phyloP scores from a whole-genome alignment of 2,329 filamentous ascomycete genomes.

The Ceratocystis smalleyi region DNA sequence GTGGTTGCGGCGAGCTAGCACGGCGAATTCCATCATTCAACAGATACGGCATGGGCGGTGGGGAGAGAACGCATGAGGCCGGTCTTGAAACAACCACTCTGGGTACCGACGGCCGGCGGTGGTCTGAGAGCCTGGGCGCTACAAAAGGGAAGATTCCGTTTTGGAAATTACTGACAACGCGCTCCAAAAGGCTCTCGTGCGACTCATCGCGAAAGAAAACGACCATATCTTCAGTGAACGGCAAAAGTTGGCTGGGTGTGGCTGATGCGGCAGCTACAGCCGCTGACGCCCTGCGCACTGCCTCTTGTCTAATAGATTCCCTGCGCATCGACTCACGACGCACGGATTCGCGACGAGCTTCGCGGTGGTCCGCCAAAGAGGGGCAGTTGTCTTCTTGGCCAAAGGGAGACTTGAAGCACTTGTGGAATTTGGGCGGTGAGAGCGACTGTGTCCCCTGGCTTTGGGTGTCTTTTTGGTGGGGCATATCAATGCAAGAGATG shows the following conservation, averaged over 20 bases:
- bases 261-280: neutral
- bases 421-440: slow-evolving; percentile 13
- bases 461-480: neutral
- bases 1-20: slow-evolving; percentile 12
- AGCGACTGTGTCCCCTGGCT: neutral
- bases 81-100: slow-evolving; percentile 13
- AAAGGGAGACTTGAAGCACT: slow-evolving; percentile 13
- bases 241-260: slow-evolving; percentile 25
- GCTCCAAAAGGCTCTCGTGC: slow-evolving; percentile 30
- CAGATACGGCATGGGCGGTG: neutral
- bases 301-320: slow-evolving; percentile 2
- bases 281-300: neutral
- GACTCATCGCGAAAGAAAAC: slow-evolving; percentile 36
- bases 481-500: slow-evolving; percentile 9
- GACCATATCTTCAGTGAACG: slow-evolving; percentile 43
- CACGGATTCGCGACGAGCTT: neutral
- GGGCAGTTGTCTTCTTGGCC: neutral
- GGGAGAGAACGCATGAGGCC: slow-evolving; percentile 6
- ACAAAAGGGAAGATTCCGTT: slow-evolving; percentile 25
- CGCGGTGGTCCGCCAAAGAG: neutral
- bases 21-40: slow-evolving; percentile 2
- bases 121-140: neutral
- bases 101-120: slow-evolving; percentile 13
- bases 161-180: slow-evolving; percentile 33
- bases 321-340: slow-evolving; percentile 5